Conservation (phyloP, 2,329 filamentous ascomycete species). For the Rutstroemia sp. region DNA sequence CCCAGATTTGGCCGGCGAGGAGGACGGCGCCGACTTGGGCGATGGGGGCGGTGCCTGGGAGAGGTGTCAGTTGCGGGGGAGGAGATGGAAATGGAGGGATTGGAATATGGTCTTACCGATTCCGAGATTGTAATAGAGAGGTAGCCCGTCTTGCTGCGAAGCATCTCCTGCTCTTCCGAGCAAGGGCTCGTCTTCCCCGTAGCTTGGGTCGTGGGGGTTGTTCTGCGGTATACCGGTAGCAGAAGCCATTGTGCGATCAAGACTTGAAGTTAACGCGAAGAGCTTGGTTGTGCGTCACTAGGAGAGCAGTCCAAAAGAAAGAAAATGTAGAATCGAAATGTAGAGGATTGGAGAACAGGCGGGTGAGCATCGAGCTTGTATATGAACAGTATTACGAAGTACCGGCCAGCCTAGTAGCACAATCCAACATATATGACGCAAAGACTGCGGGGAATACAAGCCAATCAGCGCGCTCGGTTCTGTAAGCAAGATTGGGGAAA, state of each 20-base stretch:
- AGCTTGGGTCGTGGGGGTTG: conserved; percentile 24
- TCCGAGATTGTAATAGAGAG: conserved; percentile 63
- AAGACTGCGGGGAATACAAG: conserved; percentile 3
- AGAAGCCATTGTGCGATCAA: conserved; percentile 50
- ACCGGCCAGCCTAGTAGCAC: background rate
- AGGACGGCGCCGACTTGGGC: conserved; percentile 74
- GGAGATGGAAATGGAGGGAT: background rate
- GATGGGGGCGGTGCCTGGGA: conserved; percentile 69
- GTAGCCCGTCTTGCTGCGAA: conserved; percentile 56
- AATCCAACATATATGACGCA: conserved; percentile 2
- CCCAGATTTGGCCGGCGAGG: conserved; percentile 71
- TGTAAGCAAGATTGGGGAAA: conserved; percentile 1
- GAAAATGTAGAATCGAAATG: no score
- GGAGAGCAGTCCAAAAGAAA: background rate
- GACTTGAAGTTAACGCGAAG: background rate
- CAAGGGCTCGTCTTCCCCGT: conserved; percentile 58
- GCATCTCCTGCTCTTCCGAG: conserved; percentile 67
- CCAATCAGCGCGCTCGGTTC: conserved; percentile 8
- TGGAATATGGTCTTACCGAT: conserved; percentile 47
- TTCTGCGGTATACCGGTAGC: conserved; percentile 53
- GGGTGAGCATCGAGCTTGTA: no score
- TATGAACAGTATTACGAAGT: background rate
- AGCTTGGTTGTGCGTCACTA: background rate
- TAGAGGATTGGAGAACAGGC: no score
- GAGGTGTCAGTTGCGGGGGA: conserved; percentile 17